phyloP scores from a whole-genome alignment of 1,284 basidiomycete species.

The Microbotryum intermedium region DNA sequence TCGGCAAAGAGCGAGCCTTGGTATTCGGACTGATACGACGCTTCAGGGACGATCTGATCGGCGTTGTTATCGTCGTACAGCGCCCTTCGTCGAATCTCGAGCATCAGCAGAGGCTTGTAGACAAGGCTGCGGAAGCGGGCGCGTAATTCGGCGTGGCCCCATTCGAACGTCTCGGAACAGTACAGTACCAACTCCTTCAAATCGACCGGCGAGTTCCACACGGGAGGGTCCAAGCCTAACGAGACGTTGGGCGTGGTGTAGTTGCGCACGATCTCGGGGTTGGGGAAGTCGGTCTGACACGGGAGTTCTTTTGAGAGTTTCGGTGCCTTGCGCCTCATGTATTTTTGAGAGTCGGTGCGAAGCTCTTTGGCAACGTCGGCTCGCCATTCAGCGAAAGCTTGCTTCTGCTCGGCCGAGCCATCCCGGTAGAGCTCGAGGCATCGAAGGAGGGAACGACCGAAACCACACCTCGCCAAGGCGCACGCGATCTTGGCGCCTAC shows the following conservation, averaged over 20 bases:
- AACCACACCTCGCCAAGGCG: conserved; percentile 44
- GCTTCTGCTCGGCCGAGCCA: conserved; percentile 41
- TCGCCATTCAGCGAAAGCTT: conserved; percentile 58
- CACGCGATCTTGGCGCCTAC: conserved; percentile 41
- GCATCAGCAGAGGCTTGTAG: conserved; percentile 9
- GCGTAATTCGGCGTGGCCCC: conserved; percentile 14
- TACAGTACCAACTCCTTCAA: conserved; percentile 11
- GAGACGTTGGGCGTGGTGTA: conserved; percentile 16
- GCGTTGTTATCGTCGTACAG: not conserved
- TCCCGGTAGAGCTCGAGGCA: not conserved
- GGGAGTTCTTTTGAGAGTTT: conserved; percentile 16
- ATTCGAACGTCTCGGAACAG: conserved; percentile 24
- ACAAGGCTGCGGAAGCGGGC: conserved; percentile 1
- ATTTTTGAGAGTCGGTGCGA: conserved; percentile 41
- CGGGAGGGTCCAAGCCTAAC: not conserved
- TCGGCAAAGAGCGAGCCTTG: not conserved
- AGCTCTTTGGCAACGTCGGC: conserved; percentile 58
- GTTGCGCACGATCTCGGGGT: conserved; percentile 2
- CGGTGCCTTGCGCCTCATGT: no score
- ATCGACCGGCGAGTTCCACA: conserved; percentile 14
- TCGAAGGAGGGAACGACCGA: conserved; percentile 46
- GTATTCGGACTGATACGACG: no score
- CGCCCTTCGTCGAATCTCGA: conserved; percentile 2
- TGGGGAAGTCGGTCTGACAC: conserved; percentile 5
- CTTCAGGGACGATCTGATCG: no score